Evolutionary conservation across 306 rosid genomes (phyloP).

Genomic region (Fagus sylvatica): DNA sequence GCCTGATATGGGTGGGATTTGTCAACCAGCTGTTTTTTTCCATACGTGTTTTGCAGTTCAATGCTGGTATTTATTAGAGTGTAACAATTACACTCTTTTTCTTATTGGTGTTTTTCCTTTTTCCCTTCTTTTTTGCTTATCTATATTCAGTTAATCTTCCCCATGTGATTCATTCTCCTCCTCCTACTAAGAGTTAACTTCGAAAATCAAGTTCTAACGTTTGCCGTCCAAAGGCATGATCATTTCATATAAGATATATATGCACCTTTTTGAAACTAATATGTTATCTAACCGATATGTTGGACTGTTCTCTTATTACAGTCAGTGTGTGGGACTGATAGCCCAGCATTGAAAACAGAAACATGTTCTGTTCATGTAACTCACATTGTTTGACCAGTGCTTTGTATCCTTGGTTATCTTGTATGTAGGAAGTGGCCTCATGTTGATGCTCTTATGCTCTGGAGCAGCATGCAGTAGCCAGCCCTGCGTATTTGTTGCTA

Average conservation of each 20-base stretch:
- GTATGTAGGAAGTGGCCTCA: not conserved
- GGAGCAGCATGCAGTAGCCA: not conserved
- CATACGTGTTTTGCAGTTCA: constrained; percentile 21
- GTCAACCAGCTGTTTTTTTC: constrained; percentile 4
- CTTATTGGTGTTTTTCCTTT: constrained; percentile 4
- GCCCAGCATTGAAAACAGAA: not conserved
- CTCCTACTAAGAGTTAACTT: not conserved
- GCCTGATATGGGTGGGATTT: not conserved
- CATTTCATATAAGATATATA: not conserved
- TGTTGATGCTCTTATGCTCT: not conserved
- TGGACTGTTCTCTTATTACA: not conserved
- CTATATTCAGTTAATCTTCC: not conserved
- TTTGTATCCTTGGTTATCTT: not conserved
- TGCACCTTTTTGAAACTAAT: not conserved
- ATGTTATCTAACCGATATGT: not conserved
- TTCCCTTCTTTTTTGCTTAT: not conserved
- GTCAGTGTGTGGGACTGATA: not conserved
- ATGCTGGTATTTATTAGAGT: constrained; percentile 24
- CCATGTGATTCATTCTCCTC: not conserved
- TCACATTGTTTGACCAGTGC: not conserved
- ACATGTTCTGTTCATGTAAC: not conserved
- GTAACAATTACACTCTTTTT: not conserved
- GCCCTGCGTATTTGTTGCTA: not conserved
- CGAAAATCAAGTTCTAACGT: not conserved
- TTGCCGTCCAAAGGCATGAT: not conserved